phyloP scores from a whole-genome alignment of 495 filamentous ascomycete genomes.

The Tuber borchii region DNA sequence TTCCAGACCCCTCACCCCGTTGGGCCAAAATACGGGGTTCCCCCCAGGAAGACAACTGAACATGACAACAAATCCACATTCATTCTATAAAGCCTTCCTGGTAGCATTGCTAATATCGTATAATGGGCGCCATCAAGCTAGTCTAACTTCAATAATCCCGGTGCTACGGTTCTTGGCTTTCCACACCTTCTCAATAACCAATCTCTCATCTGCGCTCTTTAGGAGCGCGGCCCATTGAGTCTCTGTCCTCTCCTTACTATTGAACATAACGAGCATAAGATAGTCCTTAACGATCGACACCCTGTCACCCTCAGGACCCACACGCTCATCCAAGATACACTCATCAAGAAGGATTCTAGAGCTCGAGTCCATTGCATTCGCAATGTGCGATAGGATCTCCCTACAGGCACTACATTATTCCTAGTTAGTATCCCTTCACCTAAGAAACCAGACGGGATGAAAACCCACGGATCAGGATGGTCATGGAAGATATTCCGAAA shows the following conservation, averaged over 20 bases:
- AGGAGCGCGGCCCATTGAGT: slow-evolving; percentile 2
- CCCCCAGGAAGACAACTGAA: neutral
- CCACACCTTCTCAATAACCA: slow-evolving; percentile 15
- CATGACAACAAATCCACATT: neutral
- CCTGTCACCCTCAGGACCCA: slow-evolving; percentile 7
- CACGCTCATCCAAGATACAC: neutral
- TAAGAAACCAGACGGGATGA: neutral
- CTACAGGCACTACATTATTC: neutral
- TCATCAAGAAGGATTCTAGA: slow-evolving; percentile 12
- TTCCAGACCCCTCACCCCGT: neutral
- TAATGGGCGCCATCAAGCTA: neutral
- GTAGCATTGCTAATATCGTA: neutral
- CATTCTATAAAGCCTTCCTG: neutral
- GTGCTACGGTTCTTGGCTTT: neutral
- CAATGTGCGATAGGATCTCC: slow-evolving; percentile 10
- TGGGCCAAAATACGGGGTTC: neutral
- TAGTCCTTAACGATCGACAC: neutral
- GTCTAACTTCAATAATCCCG: neutral
- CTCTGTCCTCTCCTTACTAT: slow-evolving; percentile 8
- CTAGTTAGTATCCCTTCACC: neutral
- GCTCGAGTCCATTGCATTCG: slow-evolving; percentile 3
- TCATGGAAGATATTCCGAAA: slow-evolving; percentile 32
- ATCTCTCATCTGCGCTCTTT: slow-evolving; percentile 14
- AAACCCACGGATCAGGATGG: slow-evolving; percentile 14
- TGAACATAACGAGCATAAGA: slow-evolving; percentile 8